Percentiles rank a stretch among this genome's conserved stretches.
These are phyloP conservation scores for Pichia paraexigua DNA, from an alignment of 805 yeast genomes.

Conservation along the genomic window DNA sequence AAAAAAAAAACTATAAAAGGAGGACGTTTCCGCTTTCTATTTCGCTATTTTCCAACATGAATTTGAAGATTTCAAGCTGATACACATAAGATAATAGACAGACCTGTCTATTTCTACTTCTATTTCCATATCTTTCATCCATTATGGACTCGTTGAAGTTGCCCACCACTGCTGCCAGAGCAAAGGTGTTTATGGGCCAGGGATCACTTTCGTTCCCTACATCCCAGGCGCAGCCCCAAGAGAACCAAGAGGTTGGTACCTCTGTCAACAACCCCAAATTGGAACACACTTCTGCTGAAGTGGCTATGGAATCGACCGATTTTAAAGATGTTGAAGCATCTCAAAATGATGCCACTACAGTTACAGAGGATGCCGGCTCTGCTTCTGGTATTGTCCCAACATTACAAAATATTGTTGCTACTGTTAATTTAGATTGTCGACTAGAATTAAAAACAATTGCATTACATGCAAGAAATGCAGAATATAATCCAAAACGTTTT, in stretches of 20 bases:
- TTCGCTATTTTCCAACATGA: background rate
- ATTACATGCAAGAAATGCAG: slow-evolving; percentile 97
- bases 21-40: slow-evolving; percentile 3
- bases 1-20: slow-evolving; percentile 11
- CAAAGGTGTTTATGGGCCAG: slow-evolving; percentile 62
- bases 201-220: slow-evolving; percentile 56
- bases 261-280: background rate
- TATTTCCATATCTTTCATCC: background rate
- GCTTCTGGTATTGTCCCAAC: slow-evolving; percentile 97
- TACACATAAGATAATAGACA: background rate
- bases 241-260: background rate
- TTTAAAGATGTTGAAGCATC: background rate
- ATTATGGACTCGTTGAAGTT: slow-evolving; percentile 64
- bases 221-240: background rate
- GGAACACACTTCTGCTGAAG: background rate
- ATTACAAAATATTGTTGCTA: slow-evolving; percentile 91
- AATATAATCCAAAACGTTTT: slow-evolving; percentile 96
- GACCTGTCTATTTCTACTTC: background rate
- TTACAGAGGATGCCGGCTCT: slow-evolving; percentile 50
- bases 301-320: background rate
- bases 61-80: background rate
- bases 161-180: slow-evolving; percentile 73
- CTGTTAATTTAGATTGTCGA: slow-evolving; percentile 94
- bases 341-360: background rate
- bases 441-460: slow-evolving; percentile 96